Conservation (phyloP, 1,284 basidiomycete genomes). For the Ganoderma lingzhi region DNA sequence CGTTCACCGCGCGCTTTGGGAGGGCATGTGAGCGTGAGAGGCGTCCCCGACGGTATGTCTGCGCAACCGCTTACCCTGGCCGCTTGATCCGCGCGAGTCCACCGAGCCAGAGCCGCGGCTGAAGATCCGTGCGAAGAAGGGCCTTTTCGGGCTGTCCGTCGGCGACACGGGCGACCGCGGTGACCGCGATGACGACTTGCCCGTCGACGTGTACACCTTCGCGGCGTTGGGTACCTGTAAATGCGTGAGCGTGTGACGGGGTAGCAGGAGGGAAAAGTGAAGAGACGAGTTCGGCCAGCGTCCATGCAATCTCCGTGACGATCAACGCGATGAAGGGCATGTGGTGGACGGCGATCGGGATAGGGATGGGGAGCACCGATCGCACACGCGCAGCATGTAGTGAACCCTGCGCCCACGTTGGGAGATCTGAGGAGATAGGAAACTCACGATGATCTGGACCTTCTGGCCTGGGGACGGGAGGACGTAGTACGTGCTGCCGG, state of each 20-base stretch:
- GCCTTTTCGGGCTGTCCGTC: slow-evolving; percentile 33
- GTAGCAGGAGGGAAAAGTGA: not conserved
- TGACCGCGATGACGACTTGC: slow-evolving; percentile 14
- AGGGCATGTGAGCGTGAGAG: slow-evolving; percentile 33
- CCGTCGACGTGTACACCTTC: slow-evolving; percentile 32
- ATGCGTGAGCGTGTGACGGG: not conserved
- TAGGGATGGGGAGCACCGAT: slow-evolving; percentile 4
- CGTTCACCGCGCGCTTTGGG: slow-evolving; percentile 27
- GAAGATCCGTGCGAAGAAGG: slow-evolving; percentile 44
- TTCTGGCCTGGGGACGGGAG: slow-evolving; percentile 72
- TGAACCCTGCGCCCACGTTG: slow-evolving; percentile 20
- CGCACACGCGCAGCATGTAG: slow-evolving; percentile 15
- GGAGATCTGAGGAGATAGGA: slow-evolving; percentile 18
- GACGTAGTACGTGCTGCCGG: slow-evolving; percentile 77
- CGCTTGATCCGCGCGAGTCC: slow-evolving; percentile 38
- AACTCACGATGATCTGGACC: slow-evolving; percentile 73
- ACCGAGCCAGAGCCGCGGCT: slow-evolving; percentile 40
- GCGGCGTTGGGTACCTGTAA: slow-evolving; percentile 40
- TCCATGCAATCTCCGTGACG: slow-evolving; percentile 21
- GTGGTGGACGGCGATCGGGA: slow-evolving; percentile 16
- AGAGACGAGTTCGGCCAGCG: slow-evolving; percentile 16
- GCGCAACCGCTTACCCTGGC: slow-evolving; percentile 40
- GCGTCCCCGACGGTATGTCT: slow-evolving; percentile 40
- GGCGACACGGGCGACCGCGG: slow-evolving; percentile 24
- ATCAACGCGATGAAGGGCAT: slow-evolving; percentile 15